Base-by-base conservation (phyloP, 768 basidiomycete species). In the Podaxis sp. region DNA sequence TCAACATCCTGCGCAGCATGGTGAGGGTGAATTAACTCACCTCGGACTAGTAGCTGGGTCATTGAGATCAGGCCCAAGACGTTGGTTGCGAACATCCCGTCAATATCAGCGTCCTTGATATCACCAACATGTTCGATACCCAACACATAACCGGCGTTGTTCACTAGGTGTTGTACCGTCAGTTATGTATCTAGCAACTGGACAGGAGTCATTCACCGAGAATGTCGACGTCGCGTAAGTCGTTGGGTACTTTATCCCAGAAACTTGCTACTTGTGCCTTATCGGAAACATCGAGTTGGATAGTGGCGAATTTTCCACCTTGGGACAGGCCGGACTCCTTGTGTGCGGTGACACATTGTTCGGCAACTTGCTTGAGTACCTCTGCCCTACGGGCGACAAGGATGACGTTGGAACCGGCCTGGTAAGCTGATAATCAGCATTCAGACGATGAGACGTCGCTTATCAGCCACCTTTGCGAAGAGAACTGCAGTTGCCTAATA, bases 341-440 rank as follows among this genome's bases (percentile, higher is more conserved):
- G 75, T 93, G 89, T 15, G 90, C 93, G 20, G 79, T 78, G 28
- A 76, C 66, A 68, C 90, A 93, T 13, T 84, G 82, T 58, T 87
- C 85, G 36, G 84, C 80, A 49, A 95, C 90, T n/a, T 76, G 76
- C 65, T 86, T 81, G 51, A 97, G 81, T 36, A 84, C 86, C 20
- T 96, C 93, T 44, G 70, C 76, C 49, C 95, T 83, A 56, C 95
- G 86, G 53, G 95, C 94, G 15, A 91, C 78, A 48, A 96, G 84
- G 69, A 96, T 90, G 48, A 96, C 77, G 70, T 96, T 96, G 30
- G 93, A 87, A 48, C 95, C 95, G 48, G 87, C 93, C 89, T 94
- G 56, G 10, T 22, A 12, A 44, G 30, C 15, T 40, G n/a, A 38
- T 60, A 7, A 64, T 58, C 53, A 40, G 44, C 13, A 56, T 44